phyloP scores from a whole-genome alignment of 2,329 filamentous ascomycete species.

The Penicillium fuscoglaucum region DNA sequence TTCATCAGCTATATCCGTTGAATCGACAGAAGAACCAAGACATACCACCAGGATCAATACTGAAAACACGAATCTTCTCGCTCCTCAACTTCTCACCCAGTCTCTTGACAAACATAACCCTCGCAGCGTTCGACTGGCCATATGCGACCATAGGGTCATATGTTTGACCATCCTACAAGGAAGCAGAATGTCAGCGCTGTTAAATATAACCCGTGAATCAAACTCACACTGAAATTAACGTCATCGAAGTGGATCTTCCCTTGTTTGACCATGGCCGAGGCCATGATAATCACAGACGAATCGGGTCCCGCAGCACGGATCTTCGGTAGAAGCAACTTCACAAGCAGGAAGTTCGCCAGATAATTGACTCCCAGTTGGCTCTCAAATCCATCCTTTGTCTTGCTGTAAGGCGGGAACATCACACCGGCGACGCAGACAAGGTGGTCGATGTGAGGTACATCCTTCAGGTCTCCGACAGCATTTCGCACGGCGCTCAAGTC shows the following conservation, averaged over 20 bases:
- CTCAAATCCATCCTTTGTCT: constrained; percentile 34
- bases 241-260: constrained; percentile 48
- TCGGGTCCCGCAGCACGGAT: constrained; percentile 42
- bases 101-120: constrained; percentile 48
- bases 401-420: constrained; percentile 23
- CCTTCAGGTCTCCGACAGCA: constrained; percentile 14
- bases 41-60: constrained; percentile 46
- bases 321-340: constrained; percentile 48
- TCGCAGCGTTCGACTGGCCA: constrained; percentile 55
- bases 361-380: constrained; percentile 52
- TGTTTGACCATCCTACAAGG: constrained; percentile 34
- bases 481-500: constrained; percentile 15
- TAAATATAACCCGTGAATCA: too few species aligned
- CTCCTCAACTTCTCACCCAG: constrained; percentile 39
- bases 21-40: background rate
- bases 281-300: constrained; percentile 40
- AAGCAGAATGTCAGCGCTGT: background rate
- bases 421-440: constrained; percentile 22
- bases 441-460: constrained; percentile 23
- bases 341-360: constrained; percentile 51
- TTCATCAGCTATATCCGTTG: background rate
- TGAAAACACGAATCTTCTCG: constrained; percentile 40
- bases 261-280: constrained; percentile 24
- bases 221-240: constrained; percentile 36
- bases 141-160: constrained; percentile 50